A percentile compares a stretch with the other conserved stretches of the same genome.
phyloP scores from a whole-genome alignment of 73 alveolate genomes.

The Symbiodinium pilosum region DNA sequence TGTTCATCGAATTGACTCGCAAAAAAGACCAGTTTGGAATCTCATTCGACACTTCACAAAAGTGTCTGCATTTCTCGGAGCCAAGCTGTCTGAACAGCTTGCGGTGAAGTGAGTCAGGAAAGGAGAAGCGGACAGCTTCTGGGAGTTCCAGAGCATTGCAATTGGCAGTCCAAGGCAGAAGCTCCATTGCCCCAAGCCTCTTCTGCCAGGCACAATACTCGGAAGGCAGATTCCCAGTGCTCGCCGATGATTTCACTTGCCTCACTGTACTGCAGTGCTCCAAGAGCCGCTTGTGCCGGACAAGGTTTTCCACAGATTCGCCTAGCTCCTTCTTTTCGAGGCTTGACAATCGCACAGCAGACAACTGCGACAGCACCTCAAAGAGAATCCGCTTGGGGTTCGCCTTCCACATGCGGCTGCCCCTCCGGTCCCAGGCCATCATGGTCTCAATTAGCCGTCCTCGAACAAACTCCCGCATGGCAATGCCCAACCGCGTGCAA shows the following conservation, averaged over 20 bases:
- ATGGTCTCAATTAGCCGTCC: conserved; percentile 18
- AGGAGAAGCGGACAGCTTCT: not conserved
- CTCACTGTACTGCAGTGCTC: not conserved
- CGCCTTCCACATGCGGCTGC: conserved; percentile 36
- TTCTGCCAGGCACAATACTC: not conserved
- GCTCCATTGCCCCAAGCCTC: not conserved
- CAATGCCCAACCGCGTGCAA: no score
- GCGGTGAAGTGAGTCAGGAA: conserved; percentile 15
- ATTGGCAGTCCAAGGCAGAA: not conserved
- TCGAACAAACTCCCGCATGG: conserved; percentile 11
- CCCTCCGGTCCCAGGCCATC: conserved; percentile 34
- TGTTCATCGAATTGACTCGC: not conserved
- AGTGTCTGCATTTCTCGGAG: not conserved
- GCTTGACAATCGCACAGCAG: conserved; percentile 6
- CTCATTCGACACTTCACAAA: conserved; percentile 40
- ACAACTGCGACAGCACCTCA: conserved; percentile 7
- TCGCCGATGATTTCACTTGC: not conserved
- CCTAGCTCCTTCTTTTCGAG: conserved; percentile 24
- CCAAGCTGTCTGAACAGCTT: conserved; percentile 11
- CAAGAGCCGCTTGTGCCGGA: conserved; percentile 71
- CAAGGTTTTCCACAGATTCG: conserved; percentile 2
- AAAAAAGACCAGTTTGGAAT: conserved; percentile 41
- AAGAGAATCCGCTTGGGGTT: conserved; percentile 24
- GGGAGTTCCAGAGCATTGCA: not conserved
- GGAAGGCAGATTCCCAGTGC: not conserved